Evolutionary conservation across 2,329 filamentous ascomycete genomes (phyloP).

Genomic region (Colletotrichum chrysophilum): DNA sequence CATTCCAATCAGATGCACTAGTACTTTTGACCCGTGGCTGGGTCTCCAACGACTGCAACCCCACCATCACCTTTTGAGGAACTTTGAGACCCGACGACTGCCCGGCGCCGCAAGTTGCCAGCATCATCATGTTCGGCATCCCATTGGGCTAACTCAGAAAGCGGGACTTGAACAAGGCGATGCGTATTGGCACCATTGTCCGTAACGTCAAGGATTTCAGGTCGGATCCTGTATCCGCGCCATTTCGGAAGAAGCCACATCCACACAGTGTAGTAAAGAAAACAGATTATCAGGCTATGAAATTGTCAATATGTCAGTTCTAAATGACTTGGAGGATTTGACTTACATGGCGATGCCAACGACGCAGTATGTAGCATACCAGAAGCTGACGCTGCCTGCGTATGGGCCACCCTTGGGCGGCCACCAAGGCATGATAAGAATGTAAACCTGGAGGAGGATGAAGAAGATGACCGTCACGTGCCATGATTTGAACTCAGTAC

Average conservation of each 20-base stretch:
- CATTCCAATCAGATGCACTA: neutral
- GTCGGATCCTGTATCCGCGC: conserved; percentile 57
- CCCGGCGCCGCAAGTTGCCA: conserved; percentile 30
- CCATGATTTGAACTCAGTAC: conserved; percentile 64
- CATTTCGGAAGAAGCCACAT: conserved; percentile 60
- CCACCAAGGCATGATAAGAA: conserved; percentile 77
- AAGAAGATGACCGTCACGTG: conserved; percentile 62
- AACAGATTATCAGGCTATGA: conserved; percentile 54
- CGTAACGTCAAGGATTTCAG: conserved; percentile 57
- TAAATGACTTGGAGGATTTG: no score
- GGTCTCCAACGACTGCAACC: neutral
- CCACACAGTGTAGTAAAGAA: conserved; percentile 63
- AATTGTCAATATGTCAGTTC: accelerated
- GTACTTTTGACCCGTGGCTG: neutral
- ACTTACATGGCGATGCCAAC: conserved; percentile 69
- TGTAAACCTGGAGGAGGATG: conserved; percentile 62
- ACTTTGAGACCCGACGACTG: neutral
- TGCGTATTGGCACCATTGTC: conserved; percentile 45
- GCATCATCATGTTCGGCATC: conserved; percentile 62
- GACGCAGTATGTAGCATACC: conserved; percentile 73
- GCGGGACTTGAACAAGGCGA: conserved; percentile 57
- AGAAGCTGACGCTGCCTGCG: conserved; percentile 73
- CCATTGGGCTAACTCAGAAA: conserved; percentile 56
- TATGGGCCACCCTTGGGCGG: conserved; percentile 64
- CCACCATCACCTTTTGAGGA: neutral